phyloP scores from a whole-genome alignment of 257 asterid genomes.

The Leptodermis oblonga region DNA sequence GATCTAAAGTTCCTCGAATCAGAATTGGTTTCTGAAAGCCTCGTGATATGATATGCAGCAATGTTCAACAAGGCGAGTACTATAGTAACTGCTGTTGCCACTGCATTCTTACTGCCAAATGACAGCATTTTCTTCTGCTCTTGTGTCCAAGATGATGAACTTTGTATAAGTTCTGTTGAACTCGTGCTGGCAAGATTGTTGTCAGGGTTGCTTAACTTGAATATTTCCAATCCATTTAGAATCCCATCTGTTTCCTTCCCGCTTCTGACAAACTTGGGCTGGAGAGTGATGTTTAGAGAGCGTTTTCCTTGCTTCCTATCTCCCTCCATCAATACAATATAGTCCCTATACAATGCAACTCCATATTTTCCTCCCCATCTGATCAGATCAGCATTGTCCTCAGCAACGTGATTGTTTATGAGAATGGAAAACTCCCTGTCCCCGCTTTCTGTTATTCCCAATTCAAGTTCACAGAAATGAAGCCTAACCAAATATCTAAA shows the following conservation, averaged over 20 bases:
- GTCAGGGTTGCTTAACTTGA: conserved; percentile 68
- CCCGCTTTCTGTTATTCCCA: conserved; percentile 20
- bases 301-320: conserved; percentile 38
- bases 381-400: conserved; percentile 27
- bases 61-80: conserved; percentile 38
- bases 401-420: conserved; percentile 50
- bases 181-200: conserved; percentile 46
- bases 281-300: conserved; percentile 38
- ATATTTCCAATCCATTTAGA: conserved; percentile 49
- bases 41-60: conserved; percentile 37
- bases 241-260: conserved; percentile 21
- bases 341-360: conserved; percentile 45
- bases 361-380: conserved; percentile 34
- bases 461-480: conserved; percentile 43
- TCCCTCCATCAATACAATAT: conserved; percentile 57
- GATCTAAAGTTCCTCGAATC: conserved; percentile 25
- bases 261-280: conserved; percentile 25
- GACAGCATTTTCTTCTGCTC: conserved; percentile 19
- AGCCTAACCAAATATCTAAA: conserved; percentile 63
- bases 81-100: conserved; percentile 30
- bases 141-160: conserved; percentile 17
- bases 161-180: conserved; percentile 9
- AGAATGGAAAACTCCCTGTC: conserved; percentile 30
- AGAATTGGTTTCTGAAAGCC: conserved; percentile 31
- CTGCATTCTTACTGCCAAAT: conserved; percentile 22